A percentile compares a stretch with the other conserved stretches of the same genome.
Evolutionary conservation across 1,139 yeast species (phyloP).

Genomic region (Saccharomyces uvarum): DNA sequence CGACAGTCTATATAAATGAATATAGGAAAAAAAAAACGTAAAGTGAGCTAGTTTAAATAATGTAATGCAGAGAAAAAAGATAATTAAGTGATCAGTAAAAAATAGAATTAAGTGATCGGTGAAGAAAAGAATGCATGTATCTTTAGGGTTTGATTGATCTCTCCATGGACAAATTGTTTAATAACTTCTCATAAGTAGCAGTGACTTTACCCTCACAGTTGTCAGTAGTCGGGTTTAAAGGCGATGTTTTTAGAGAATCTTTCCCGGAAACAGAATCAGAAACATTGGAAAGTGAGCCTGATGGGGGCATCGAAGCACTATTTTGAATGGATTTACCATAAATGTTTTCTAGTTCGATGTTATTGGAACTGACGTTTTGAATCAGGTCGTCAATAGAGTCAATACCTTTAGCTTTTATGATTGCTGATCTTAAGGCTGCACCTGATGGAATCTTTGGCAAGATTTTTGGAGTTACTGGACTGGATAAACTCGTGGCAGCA

Average conservation of each 20-base stretch:
- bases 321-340: conserved; percentile 32
- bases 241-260: not conserved
- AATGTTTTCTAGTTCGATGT: conserved; percentile 49
- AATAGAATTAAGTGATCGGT: not conserved
- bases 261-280: not conserved
- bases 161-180: conserved; percentile 48
- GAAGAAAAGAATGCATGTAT: not conserved
- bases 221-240: conserved; percentile 8
- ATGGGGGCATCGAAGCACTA: not conserved
- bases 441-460: conserved; percentile 54
- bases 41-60: not conserved
- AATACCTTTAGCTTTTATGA: conserved; percentile 67
- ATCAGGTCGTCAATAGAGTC: conserved; percentile 63
- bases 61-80: not conserved
- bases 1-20: not conserved
- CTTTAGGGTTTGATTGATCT: conserved; percentile 34
- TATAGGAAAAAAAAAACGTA: not conserved
- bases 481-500: conserved; percentile 7
- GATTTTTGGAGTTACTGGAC: conserved; percentile 7
- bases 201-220: conserved; percentile 40
- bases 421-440: conserved; percentile 63
- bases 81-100: not conserved
- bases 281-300: conserved; percentile 9
- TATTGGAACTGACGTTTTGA: conserved; percentile 49
- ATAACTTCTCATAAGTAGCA: conserved; percentile 59